Evolutionary conservation across 345 rosid species (phyloP).

Genomic region (Brassica nigra): DNA sequence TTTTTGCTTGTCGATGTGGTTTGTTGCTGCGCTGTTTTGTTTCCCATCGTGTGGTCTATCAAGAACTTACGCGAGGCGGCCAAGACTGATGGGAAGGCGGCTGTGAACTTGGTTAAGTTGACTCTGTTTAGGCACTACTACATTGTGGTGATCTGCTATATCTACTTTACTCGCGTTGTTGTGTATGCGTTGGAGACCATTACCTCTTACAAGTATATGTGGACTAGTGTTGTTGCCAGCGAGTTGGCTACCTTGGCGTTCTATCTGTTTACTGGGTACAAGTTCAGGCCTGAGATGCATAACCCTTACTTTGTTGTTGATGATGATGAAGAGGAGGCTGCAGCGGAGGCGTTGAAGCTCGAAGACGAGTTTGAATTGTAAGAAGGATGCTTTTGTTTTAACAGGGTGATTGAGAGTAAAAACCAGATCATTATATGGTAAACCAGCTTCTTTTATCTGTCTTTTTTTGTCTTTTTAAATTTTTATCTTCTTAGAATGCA

Average conservation of each 20-base stretch:
- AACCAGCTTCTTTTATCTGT: slow-evolving; percentile 25
- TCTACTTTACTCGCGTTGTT: slow-evolving; percentile 91
- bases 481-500: slow-evolving; percentile 24
- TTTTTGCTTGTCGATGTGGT: slow-evolving; percentile 90
- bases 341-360: slow-evolving; percentile 90
- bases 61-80: slow-evolving; percentile 96
- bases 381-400: slow-evolving; percentile 20
- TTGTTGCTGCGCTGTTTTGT: slow-evolving; percentile 91
- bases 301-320: slow-evolving; percentile 93
- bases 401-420: slow-evolving; percentile 16
- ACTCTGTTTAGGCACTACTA: slow-evolving; percentile 95
- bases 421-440: slow-evolving; percentile 14
- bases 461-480: neutral
- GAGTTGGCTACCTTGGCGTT: slow-evolving; percentile 88
- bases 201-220: slow-evolving; percentile 73
- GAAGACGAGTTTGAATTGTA: slow-evolving; percentile 94
- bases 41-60: slow-evolving; percentile 97
- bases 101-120: slow-evolving; percentile 86
- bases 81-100: slow-evolving; percentile 90
- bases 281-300: slow-evolving; percentile 89
- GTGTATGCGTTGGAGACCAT: slow-evolving; percentile 88
- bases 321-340: slow-evolving; percentile 99
- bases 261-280: slow-evolving; percentile 85
- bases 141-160: slow-evolving; percentile 90
- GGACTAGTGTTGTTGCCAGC: slow-evolving; percentile 91